Evolutionary conservation across 805 yeast species (phyloP).

Genomic region (Barnettozyma siamensis): DNA sequence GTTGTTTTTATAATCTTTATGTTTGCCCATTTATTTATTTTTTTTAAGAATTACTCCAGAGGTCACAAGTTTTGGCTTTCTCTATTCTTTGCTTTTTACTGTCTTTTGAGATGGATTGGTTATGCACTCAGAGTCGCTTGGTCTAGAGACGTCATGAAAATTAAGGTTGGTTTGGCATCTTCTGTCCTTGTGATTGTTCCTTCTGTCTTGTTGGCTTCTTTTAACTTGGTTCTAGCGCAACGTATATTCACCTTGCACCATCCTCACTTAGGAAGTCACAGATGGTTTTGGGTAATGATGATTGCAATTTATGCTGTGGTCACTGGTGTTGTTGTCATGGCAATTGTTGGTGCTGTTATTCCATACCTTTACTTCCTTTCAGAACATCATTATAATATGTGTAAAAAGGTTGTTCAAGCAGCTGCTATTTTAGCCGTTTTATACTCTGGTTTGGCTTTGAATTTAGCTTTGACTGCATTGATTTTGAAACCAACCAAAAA

Average conservation of each 20-base stretch:
- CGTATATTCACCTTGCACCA: conserved; percentile 74
- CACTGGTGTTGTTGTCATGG: conserved; percentile 55
- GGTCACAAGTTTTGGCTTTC: conserved; percentile 58
- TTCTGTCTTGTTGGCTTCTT: conserved; percentile 49
- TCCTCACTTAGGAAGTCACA: conserved; percentile 58
- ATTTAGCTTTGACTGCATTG: conserved; percentile 46
- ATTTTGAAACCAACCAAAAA: conserved; percentile 47
- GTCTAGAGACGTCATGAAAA: conserved; percentile 44
- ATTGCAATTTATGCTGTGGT: conserved; percentile 47
- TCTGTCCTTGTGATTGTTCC: conserved; percentile 53
- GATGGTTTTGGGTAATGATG: conserved; percentile 47
- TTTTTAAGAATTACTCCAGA: conserved; percentile 40
- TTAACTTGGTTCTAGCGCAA: conserved; percentile 63
- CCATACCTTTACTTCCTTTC: conserved; percentile 55
- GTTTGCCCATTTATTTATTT: conserved; percentile 43
- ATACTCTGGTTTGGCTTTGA: conserved; percentile 50
- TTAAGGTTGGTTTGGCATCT: conserved; percentile 49
- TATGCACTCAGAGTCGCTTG: conserved; percentile 53
- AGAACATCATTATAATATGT: conserved; percentile 39
- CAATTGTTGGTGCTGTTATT: conserved; percentile 54
- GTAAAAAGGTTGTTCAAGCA: conserved; percentile 49
- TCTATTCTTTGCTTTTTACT: conserved; percentile 48
- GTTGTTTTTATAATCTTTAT: conserved; percentile 46
- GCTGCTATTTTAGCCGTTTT: conserved; percentile 40
- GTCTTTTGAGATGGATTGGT: conserved; percentile 50